phyloP scores from a whole-genome alignment of 2,329 filamentous ascomycete genomes.

The Penicillium sp. region DNA sequence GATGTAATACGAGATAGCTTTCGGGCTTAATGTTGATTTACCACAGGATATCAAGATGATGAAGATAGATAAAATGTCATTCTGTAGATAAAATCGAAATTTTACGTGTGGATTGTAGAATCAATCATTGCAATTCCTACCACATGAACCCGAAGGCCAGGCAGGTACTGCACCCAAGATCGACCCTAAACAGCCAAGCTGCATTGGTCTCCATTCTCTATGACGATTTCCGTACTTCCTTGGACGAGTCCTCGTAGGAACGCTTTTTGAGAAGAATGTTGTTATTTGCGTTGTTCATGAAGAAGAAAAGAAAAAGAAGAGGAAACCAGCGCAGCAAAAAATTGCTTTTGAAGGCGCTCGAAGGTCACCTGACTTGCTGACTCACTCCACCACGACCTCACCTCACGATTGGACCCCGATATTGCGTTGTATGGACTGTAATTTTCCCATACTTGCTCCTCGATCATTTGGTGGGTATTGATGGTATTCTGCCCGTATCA shows the following conservation, averaged over 20 bases:
- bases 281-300: conserved; percentile 59
- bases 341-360: conserved; percentile 17
- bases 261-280: conserved; percentile 59
- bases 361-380: conserved; percentile 20
- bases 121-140: conserved; percentile 62
- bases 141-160: conserved; percentile 43
- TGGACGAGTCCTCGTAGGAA: conserved; percentile 57
- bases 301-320: conserved; percentile 40
- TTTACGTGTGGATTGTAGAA: conserved; percentile 45
- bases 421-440: background rate
- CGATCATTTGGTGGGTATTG: background rate
- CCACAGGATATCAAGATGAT: too few relatives aligned
- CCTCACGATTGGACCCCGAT: background rate
- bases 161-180: conserved; percentile 62
- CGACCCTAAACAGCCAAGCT: conserved; percentile 41
- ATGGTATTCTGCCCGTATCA: background rate
- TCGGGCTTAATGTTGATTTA: background rate
- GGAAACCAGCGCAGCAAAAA: conserved; percentile 16
- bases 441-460: background rate
- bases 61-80: background rate
- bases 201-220: conserved; percentile 56
- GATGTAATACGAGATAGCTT: conserved; percentile 8
- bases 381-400: background rate
- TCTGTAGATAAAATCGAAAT: background rate
- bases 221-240: conserved; percentile 62